phyloP scores from a whole-genome alignment of 2,329 filamentous ascomycete species.

The Parastagonospora avenae region DNA sequence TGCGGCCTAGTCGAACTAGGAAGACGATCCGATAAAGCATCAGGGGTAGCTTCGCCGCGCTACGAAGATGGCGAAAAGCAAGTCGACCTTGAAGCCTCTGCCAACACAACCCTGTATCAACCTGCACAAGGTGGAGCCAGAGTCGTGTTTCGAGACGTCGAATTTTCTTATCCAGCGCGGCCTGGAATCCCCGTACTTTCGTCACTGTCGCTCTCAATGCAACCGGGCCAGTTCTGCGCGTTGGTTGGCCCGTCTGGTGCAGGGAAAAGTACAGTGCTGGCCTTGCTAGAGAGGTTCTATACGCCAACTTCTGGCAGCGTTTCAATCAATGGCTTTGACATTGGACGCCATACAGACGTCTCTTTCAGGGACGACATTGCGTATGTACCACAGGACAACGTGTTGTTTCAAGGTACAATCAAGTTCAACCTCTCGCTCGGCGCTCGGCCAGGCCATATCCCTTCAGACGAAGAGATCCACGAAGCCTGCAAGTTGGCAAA shows the following conservation, averaged over 20 bases:
- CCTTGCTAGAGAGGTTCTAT: slow-evolving; percentile 61
- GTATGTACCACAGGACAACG: slow-evolving; percentile 55
- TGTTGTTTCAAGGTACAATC: slow-evolving; percentile 56
- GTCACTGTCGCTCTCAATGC: slow-evolving; percentile 61
- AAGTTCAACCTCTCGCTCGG: slow-evolving; percentile 54
- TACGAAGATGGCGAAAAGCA: slow-evolving; percentile 66
- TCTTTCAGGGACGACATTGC: slow-evolving; percentile 53
- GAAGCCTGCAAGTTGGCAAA: slow-evolving; percentile 71
- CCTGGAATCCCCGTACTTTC: slow-evolving; percentile 63
- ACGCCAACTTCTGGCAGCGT: slow-evolving; percentile 56
- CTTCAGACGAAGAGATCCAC: slow-evolving; percentile 65
- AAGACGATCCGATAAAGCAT: slow-evolving; percentile 51
- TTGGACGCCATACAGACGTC: slow-evolving; percentile 46
- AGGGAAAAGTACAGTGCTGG: slow-evolving; percentile 70
- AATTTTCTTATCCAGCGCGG: slow-evolving; percentile 69
- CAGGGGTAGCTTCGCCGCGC: slow-evolving; percentile 87
- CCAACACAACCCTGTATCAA: slow-evolving; percentile 56
- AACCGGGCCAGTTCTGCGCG: slow-evolving; percentile 65
- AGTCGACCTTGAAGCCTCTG: slow-evolving; percentile 40
- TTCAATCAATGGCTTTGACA: slow-evolving; percentile 58
- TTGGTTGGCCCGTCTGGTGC: slow-evolving; percentile 70
- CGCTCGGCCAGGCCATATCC: slow-evolving; percentile 60
- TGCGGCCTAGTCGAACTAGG: slow-evolving; percentile 62
- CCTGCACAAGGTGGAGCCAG: slow-evolving; percentile 66
- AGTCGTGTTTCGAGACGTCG: slow-evolving; percentile 63